Evolutionary conservation across 2,329 filamentous ascomycete genomes (phyloP).

Genomic region (Bipolaris victoriae): DNA sequence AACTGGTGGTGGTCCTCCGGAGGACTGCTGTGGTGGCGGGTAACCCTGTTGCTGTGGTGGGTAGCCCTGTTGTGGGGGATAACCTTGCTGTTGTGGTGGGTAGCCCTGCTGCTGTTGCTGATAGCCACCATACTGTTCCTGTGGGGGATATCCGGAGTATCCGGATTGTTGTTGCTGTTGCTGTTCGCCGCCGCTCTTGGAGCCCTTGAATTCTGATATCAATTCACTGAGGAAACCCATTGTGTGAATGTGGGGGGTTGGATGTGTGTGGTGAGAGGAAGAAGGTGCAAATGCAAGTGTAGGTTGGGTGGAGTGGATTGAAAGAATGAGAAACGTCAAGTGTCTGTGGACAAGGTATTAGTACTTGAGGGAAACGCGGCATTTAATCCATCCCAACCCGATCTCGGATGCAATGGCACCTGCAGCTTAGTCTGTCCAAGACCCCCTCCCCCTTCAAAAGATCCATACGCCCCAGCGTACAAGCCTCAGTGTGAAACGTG

Average conservation of each 20-base stretch:
- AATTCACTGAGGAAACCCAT: slow-evolving; percentile 32
- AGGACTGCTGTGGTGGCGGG: slow-evolving; percentile 16
- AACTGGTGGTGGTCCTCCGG: slow-evolving; percentile 29
- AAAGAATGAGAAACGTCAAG: background rate
- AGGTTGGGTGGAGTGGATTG: background rate
- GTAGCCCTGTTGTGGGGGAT: slow-evolving; percentile 16
- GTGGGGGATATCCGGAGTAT: slow-evolving; percentile 1
- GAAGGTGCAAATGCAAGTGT: background rate
- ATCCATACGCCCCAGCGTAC: slow-evolving; percentile 9
- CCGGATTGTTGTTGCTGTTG: slow-evolving; percentile 11
- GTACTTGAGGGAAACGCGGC: slow-evolving; percentile 5
- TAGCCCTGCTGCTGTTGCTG: slow-evolving; percentile 18
- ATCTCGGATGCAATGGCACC: background rate
- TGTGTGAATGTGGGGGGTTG: slow-evolving; percentile 4
- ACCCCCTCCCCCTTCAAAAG: background rate
- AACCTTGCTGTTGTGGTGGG: slow-evolving; percentile 1
- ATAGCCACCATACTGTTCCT: background rate
- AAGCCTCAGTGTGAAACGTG: slow-evolving; percentile 14
- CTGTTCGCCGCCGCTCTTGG: background rate
- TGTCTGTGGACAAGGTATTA: background rate
- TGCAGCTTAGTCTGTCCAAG: slow-evolving; percentile 9
- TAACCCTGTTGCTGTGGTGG: slow-evolving; percentile 6
- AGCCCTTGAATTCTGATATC: slow-evolving; percentile 25
- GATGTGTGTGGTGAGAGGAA: background rate
- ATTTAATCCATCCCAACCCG: slow-evolving; percentile 17